Evolutionary conservation across 2,329 filamentous ascomycete species (phyloP).

Genomic region (Fusarium pseudonygamai): DNA sequence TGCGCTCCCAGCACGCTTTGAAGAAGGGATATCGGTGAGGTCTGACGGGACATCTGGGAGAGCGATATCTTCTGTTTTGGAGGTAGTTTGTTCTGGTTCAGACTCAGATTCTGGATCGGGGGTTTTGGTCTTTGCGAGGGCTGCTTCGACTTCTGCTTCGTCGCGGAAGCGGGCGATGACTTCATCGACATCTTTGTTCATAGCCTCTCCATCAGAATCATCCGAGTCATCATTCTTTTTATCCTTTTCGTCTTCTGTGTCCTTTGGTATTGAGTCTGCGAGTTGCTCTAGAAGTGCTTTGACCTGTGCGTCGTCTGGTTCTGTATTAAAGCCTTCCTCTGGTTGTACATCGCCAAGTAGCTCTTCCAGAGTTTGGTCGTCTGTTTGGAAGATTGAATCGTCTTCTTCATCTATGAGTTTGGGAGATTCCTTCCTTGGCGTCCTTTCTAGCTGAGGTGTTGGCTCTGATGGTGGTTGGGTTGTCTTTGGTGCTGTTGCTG

Average conservation of each 20-base stretch:
- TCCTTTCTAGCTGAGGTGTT: background rate
- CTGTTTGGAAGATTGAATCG: conserved; percentile 55
- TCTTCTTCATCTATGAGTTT: conserved; percentile 47
- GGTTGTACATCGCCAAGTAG: conserved; percentile 56
- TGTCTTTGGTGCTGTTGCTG: conserved; percentile 9
- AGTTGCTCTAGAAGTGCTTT: conserved; percentile 51
- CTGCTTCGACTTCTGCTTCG: conserved; percentile 52
- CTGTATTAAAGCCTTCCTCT: conserved; percentile 42
- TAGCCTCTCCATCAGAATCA: conserved; percentile 62
- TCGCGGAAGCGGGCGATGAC: conserved; percentile 59
- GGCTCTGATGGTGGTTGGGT: background rate
- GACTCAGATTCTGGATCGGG: conserved; percentile 17
- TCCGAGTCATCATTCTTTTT: conserved; percentile 43
- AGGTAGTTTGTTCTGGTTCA: background rate
- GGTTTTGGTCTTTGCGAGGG: conserved; percentile 23
- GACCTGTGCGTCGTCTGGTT: conserved; percentile 47
- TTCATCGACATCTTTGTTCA: conserved; percentile 55
- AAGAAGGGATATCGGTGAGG: conserved; percentile 50
- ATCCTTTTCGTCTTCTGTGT: background rate
- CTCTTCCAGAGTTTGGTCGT: conserved; percentile 63
- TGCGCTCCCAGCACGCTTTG: conserved; percentile 36
- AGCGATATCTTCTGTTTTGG: conserved; percentile 42
- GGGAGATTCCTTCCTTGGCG: background rate
- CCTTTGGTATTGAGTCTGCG: conserved; percentile 46
- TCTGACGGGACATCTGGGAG: conserved; percentile 60